Evolutionary conservation across 257 asterid species (phyloP), one percentile per base, ranked within the genome.

Genomic region (Thymus quinquecostatus): DNA sequence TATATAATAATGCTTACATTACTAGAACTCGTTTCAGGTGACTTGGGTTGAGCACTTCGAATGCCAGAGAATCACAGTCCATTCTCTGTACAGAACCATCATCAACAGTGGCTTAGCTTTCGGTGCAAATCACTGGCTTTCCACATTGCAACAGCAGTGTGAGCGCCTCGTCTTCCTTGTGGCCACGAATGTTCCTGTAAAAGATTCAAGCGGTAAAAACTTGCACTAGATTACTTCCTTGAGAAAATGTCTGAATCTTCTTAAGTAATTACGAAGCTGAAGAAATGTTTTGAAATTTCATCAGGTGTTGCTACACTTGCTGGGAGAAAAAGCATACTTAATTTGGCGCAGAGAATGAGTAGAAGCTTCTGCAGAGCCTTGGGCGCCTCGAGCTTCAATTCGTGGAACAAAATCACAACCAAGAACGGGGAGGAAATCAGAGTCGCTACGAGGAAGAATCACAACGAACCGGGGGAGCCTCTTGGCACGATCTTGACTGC

Each of bases 31-130:
- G 8, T 5, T 6, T 68, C 85, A 93, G 98, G 97, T 94, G 76
- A 91, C 87, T 21, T 94, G 99, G 99, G 91, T 94, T 9, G 99
- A 91, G 84, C 97, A 91, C 68, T 45, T 84, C 59, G 99, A 89
- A 68, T 83, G 90, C 78, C 96, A 84, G 70, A 85, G 88, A 72
- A 80, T 61, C 75, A 66, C 73, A 4, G 88, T 87, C 13, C 87
- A 85, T 60, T 78, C 92, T 13, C 48, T 88, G 75, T 94, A 87
- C 44, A 95, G 94, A 3, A 36, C 88, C 40, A 70, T 84, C 41
- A 89, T 94, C 27, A 94, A 82, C 87, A 89, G 85, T 2, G 92
- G 99, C n/a, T 75, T 80, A 13, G 99, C 93, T 0, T 94, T 91
- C 57, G 94, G 99, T 1, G 99, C 97, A 51, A 89, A 80, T 81